A percentile compares a stretch with the other conserved stretches of the same genome.
These are phyloP conservation scores for Cyathus striatus DNA, from an alignment of 768 basidiomycete genomes.

Conservation along the genomic window DNA sequence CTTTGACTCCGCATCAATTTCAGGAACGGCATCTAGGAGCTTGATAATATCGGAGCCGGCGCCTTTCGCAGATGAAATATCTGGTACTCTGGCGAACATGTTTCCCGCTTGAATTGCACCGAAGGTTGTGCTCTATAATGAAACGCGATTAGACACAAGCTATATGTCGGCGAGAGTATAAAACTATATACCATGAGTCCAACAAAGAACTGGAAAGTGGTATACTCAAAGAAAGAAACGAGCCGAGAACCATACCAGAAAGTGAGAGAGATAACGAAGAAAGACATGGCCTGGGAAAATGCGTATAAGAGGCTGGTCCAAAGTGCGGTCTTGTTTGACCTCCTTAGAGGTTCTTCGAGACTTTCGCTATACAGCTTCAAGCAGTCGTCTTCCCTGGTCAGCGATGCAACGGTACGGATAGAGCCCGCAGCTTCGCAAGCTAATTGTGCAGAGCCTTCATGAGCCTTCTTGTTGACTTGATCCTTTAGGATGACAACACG, in stretches of 20 bases:
- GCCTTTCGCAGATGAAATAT: constrained; percentile 78
- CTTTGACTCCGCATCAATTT: constrained; percentile 75
- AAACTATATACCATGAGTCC: constrained; percentile 61
- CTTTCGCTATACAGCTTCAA: constrained; percentile 59
- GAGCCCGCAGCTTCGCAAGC: constrained; percentile 90
- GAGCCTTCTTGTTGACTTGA: constrained; percentile 71
- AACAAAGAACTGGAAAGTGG: constrained; percentile 72
- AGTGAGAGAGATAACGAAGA: constrained; percentile 79
- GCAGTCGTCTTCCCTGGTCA: constrained; percentile 86
- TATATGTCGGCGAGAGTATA: not conserved
- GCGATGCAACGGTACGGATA: constrained; percentile 84
- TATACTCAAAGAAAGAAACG: constrained; percentile 48
- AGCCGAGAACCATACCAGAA: constrained; percentile 75
- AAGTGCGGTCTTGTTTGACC: constrained; percentile 58
- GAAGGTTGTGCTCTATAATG: constrained; percentile 27
- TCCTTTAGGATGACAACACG: constrained; percentile 88
- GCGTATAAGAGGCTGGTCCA: constrained; percentile 66
- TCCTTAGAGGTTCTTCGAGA: constrained; percentile 64
- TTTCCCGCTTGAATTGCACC: constrained; percentile 86
- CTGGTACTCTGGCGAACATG: constrained; percentile 81
- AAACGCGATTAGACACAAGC: not conserved
- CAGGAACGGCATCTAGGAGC: constrained; percentile 66
- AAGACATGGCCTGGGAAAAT: constrained; percentile 67
- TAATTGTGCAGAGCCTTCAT: constrained; percentile 78
- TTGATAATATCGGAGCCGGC: constrained; percentile 74